phyloP scores from a whole-genome alignment of 139 green algal genomes.

The Chlorella sp. region DNA sequence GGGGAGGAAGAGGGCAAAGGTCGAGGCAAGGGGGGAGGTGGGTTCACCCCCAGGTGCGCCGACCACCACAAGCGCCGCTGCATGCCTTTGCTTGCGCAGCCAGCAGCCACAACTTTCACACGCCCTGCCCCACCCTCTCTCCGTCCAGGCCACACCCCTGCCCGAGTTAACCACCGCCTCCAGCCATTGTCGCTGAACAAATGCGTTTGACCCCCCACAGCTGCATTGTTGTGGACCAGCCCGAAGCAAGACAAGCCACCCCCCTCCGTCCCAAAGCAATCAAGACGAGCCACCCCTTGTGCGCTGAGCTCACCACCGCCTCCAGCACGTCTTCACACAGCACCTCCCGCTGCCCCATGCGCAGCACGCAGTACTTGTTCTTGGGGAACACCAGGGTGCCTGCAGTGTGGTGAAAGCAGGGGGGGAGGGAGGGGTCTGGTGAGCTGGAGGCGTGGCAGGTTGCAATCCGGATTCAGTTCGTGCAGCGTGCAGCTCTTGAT shows the following conservation, averaged over 20 bases:
- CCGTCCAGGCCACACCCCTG: no score
- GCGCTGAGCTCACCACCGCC: slow-evolving; percentile 78
- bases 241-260: background rate
- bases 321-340: slow-evolving; percentile 91
- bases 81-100: no score
- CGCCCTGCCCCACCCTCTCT: background rate
- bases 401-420: background rate
- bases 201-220: no score
- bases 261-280: no score
- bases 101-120: no score
- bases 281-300: no score
- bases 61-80: background rate
- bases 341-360: slow-evolving; percentile 57
- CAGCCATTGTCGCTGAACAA: no score
- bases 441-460: no score
- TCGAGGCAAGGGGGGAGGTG: background rate
- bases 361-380: slow-evolving; percentile 79
- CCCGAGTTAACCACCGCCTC: background rate
- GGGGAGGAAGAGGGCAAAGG: no score
- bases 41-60: background rate
- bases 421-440: no score
- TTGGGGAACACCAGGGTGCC: slow-evolving; percentile 38
- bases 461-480: no score
- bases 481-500: no score
- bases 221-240: background rate